Evolutionary conservation across 805 yeast genomes (phyloP), one percentile per base, ranked within the genome.

Genomic region (Suhomyces sp.): DNA sequence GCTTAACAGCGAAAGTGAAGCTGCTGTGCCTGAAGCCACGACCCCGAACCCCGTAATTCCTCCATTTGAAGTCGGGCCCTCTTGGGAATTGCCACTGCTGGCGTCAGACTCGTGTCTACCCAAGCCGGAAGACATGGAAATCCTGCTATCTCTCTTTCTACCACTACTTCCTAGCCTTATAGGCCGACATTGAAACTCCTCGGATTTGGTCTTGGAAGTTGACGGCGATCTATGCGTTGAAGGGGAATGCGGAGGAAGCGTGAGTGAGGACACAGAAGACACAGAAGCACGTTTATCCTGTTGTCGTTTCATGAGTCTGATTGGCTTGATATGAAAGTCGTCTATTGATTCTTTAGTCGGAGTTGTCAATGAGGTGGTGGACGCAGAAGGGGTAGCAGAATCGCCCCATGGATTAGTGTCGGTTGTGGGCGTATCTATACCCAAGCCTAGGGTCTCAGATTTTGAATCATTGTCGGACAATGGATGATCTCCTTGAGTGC

Each of bases 101-200:
- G 29, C 35, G 13, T 47, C 50, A 6, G 50, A 40, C n/a, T 47
- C 43, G 6, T 15, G 35, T 20, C 15, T 33, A 8, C 31, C 43
- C 21, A 44, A 17, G 21, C 47, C 40, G 4, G 49, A 46, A n/a
- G 15, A 46, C 35, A 41, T 22, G 3, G 53, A 52, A 4, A 43
- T 47, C 17, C 50, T 19, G 27, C 50, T 46, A 19, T 49, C 53
- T 21, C 53, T 35, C 7, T 47, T 47, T 10, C 51, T 29, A 10
- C 45, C 33, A 17, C 50, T 50, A 20, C 58, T 55, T 39, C 63
- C 69, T 52, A 60, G 62, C 27, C 75, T 52, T 51, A 72, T 72
- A 25, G 77, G 77, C 27, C 76, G 64, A 56, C 69, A 67, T 29
- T 69, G 73, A 49, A 72, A 72, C 17, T 69, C 75, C 9, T 68